phyloP scores from a whole-genome alignment of 257 asterid genomes.

The Catharanthus roseus region DNA sequence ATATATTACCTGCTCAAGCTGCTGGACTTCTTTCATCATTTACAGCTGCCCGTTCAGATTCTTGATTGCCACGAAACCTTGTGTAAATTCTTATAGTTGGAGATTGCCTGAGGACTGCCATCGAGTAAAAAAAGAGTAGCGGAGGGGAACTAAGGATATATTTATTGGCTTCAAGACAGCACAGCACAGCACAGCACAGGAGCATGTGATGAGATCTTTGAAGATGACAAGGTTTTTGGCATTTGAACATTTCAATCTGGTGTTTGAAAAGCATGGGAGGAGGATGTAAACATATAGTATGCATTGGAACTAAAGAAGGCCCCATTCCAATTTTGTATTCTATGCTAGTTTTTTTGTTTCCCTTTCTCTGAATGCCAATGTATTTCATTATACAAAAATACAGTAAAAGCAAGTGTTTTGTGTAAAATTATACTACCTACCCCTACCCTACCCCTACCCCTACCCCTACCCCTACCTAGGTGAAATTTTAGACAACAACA shows the following conservation, averaged over 20 bases:
- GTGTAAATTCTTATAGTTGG: neutral
- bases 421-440: slow-evolving; percentile 5
- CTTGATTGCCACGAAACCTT: slow-evolving; percentile 17
- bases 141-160: neutral
- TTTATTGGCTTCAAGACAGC: neutral
- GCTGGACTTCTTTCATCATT: slow-evolving; percentile 95
- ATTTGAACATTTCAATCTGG: neutral
- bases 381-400: neutral
- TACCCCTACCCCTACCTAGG: too few relatives aligned
- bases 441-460: too few relatives aligned
- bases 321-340: slow-evolving; percentile 6
- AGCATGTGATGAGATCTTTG: neutral
- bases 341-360: neutral
- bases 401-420: neutral
- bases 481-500: too few relatives aligned
- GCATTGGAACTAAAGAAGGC: neutral
- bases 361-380: neutral
- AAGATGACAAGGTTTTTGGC: neutral
- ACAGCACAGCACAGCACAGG: neutral
- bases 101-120: neutral
- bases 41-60: slow-evolving; percentile 72
- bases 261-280: neutral
- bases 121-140: neutral
- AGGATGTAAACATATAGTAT: neutral
- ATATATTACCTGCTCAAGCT: slow-evolving; percentile 94